A percentile compares a stretch with the other conserved stretches of the same genome.
phyloP scores from a whole-genome alignment of 257 asterid genomes.

The Paraleonurus japonicus region DNA sequence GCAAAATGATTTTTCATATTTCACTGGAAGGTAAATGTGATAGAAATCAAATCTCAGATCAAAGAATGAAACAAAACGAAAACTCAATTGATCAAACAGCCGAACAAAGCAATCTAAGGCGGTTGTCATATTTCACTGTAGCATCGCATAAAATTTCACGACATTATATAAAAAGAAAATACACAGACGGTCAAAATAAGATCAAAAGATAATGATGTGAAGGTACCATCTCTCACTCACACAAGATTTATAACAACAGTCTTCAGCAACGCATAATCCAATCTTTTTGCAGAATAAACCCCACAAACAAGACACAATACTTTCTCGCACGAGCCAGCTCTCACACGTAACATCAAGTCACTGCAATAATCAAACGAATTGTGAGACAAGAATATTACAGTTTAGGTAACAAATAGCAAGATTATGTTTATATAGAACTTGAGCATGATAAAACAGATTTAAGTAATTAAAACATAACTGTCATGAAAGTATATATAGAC shows the following conservation, averaged over 20 bases:
- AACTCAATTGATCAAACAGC: no score
- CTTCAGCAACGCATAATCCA: neutral
- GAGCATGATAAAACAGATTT: neutral
- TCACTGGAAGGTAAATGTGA: neutral
- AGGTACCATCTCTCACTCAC: neutral
- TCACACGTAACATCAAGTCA: neutral
- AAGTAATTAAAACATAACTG: no score
- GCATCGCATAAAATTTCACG: no score
- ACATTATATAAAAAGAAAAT: no score
- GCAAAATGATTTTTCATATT: neutral
- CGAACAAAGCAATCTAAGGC: no score
- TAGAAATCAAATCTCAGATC: no score
- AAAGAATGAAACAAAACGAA: no score
- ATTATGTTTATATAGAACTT: neutral
- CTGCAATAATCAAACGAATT: neutral
- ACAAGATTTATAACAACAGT: neutral
- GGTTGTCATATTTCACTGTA: neutral
- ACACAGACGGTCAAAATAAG: no score
- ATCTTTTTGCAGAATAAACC: neutral
- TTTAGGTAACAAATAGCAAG: neutral
- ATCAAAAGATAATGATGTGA: neutral
- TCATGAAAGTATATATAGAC: neutral
- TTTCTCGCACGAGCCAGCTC: neutral
- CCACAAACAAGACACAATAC: slow-evolving; percentile 2
- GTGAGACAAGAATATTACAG: neutral